phyloP scores from a whole-genome alignment of 208 protist genomes.

The Leishmania martiniquensis region DNA sequence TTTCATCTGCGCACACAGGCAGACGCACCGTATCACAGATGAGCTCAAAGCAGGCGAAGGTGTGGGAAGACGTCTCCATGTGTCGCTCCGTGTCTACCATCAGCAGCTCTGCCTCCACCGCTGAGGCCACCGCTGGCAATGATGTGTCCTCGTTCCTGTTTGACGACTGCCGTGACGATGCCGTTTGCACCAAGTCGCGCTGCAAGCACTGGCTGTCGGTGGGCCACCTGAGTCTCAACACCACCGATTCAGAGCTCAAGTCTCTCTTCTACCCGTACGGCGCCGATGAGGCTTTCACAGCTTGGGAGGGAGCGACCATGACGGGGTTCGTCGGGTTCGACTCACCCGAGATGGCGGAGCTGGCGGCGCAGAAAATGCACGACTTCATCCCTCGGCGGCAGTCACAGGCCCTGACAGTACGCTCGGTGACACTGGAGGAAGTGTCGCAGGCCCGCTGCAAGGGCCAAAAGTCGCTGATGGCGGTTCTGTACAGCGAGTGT shows the following conservation, averaged over 20 bases:
- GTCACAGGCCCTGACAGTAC: constrained; percentile 61
- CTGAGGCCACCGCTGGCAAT: constrained; percentile 72
- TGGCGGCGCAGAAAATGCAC: constrained; percentile 81
- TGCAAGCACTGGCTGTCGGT: constrained; percentile 75
- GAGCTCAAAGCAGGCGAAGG: background rate
- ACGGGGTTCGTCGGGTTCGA: constrained; percentile 83
- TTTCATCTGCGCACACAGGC: background rate
- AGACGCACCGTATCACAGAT: background rate
- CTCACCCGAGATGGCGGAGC: constrained; percentile 59
- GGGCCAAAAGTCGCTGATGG: constrained; percentile 35
- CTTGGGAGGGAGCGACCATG: constrained; percentile 40
- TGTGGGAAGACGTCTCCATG: constrained; percentile 26
- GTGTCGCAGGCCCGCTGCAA: constrained; percentile 42
- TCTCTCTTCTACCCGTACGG: constrained; percentile 87
- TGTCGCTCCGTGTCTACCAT: constrained; percentile 32
- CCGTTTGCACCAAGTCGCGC: constrained; percentile 16
- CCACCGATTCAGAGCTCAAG: constrained; percentile 57
- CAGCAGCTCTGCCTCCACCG: constrained; percentile 62
- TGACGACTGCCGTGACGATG: constrained; percentile 48
- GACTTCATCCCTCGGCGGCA: constrained; percentile 82
- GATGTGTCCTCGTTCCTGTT: constrained; percentile 68
- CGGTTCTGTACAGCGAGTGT: constrained; percentile 36
- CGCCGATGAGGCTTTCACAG: constrained; percentile 77
- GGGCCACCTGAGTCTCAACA: constrained; percentile 50
- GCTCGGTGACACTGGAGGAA: constrained; percentile 47